A percentile compares a stretch with the other conserved stretches of the same genome.
phyloP scores from a whole-genome alignment of 2,329 filamentous ascomycete species.

The Triangularia verruculosa region DNA sequence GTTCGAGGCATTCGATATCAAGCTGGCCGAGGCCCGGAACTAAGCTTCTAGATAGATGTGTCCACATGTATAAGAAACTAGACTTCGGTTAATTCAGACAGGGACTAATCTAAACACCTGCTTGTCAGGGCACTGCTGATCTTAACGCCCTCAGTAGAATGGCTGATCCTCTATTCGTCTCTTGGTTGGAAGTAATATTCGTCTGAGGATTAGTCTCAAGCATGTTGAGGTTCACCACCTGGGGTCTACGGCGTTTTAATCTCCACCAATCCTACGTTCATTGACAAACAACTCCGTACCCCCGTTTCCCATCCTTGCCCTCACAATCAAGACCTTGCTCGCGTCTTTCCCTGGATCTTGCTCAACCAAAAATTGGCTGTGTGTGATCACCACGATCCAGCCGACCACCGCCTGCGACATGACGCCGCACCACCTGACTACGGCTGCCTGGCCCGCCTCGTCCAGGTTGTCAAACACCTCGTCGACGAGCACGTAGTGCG shows the following conservation, averaged over 20 bases:
- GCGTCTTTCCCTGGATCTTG: neutral
- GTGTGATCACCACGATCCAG: constrained; percentile 4
- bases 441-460: constrained; percentile 29
- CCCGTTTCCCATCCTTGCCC: neutral
- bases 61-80: no score
- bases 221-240: no score
- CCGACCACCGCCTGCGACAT: constrained; percentile 3
- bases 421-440: constrained; percentile 20
- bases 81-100: no score
- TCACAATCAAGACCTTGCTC: neutral
- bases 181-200: no score
- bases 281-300: constrained; percentile 1
- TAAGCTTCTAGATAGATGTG: no score
- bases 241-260: no score
- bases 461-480: constrained; percentile 37
- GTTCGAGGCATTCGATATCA: no score
- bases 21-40: no score
- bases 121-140: no score
- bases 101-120: no score
- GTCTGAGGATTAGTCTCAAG: neutral
- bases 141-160: no score
- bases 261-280: neutral
- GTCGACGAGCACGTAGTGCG: constrained; percentile 35
- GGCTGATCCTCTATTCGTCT: no score
- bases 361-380: constrained; percentile 1